A percentile compares a stretch with the other conserved stretches of the same genome.
Evolutionary conservation across 345 rosid genomes (phyloP).

Genomic region (Gynandropsis gynandra): DNA sequence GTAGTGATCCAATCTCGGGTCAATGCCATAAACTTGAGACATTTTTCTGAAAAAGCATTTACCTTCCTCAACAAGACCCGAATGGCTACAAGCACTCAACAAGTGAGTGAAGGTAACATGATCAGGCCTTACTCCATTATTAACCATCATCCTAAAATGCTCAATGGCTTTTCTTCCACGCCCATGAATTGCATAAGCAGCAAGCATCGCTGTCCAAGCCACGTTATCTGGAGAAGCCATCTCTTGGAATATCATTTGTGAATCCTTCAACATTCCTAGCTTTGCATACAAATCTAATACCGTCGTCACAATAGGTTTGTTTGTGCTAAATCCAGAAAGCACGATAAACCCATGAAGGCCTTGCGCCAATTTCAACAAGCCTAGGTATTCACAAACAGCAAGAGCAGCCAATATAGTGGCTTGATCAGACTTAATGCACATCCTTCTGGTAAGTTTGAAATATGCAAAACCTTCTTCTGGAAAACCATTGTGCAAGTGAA

Average conservation of each 20-base stretch:
- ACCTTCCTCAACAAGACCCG: constrained; percentile 57
- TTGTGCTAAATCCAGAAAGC: constrained; percentile 27
- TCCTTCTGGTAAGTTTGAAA: constrained; percentile 41
- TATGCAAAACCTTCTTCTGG: constrained; percentile 33
- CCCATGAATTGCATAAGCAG: constrained; percentile 62
- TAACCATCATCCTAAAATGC: constrained; percentile 50
- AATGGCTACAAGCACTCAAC: constrained; percentile 69
- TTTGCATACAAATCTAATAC: constrained; percentile 50
- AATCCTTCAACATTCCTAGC: constrained; percentile 44
- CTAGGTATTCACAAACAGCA: constrained; percentile 44
- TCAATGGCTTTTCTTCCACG: constrained; percentile 48
- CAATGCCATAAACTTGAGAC: constrained; percentile 36
- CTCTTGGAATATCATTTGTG: constrained; percentile 36
- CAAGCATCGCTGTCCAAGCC: constrained; percentile 83
- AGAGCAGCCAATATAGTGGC: constrained; percentile 43
- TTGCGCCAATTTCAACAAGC: constrained; percentile 39
- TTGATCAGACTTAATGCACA: constrained; percentile 42
- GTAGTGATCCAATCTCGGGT: constrained; percentile 52
- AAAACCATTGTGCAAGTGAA: constrained; percentile 32
- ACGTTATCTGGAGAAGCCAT: constrained; percentile 43
- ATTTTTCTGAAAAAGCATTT: constrained; percentile 44
- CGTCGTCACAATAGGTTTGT: constrained; percentile 34
- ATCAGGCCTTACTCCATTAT: constrained; percentile 42
- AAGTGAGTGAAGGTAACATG: constrained; percentile 74
- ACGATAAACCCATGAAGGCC: constrained; percentile 42